A percentile compares a stretch with the other conserved stretches of the same genome.
Conservation (phyloP, 768 basidiomycete genomes). For the Mycena venus region DNA sequence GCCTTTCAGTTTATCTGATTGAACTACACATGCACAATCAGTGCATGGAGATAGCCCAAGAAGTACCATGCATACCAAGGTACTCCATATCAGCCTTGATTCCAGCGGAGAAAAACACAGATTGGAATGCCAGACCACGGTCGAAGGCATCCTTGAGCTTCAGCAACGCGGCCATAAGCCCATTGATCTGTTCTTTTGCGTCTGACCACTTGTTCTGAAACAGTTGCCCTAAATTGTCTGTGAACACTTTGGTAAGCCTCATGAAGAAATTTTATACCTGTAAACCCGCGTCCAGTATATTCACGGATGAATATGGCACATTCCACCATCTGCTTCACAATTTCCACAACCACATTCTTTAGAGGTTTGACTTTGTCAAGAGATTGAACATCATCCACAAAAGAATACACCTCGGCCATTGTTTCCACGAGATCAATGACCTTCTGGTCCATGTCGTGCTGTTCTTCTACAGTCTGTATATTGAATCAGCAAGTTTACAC, state of each 20-base stretch:
- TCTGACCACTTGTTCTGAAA: neutral
- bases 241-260: neutral
- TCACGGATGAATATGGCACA: slow-evolving; percentile 53
- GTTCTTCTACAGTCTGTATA: slow-evolving; percentile 47
- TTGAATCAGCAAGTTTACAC: too few species aligned
- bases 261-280: slow-evolving; percentile 36
- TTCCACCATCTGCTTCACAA: slow-evolving; percentile 50
- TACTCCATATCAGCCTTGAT: neutral
- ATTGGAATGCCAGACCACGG: too few species aligned
- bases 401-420: slow-evolving; percentile 48
- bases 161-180: too few species aligned
- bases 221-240: neutral
- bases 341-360: slow-evolving; percentile 40
- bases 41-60: neutral
- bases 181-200: neutral
- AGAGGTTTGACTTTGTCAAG: slow-evolving; percentile 44
- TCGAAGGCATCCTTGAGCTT: too few species aligned
- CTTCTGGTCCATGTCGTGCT: slow-evolving; percentile 40
- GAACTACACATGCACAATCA: neutral
- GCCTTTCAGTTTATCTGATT: neutral
- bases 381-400: slow-evolving; percentile 44
- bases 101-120: too few species aligned
- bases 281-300: slow-evolving; percentile 49
- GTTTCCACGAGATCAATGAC: slow-evolving; percentile 41
- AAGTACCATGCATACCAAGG: neutral